These are phyloP conservation scores for Nevesoporus exiguus DNA, from an alignment of 768 basidiomycete genomes.

Conservation along the genomic window DNA sequence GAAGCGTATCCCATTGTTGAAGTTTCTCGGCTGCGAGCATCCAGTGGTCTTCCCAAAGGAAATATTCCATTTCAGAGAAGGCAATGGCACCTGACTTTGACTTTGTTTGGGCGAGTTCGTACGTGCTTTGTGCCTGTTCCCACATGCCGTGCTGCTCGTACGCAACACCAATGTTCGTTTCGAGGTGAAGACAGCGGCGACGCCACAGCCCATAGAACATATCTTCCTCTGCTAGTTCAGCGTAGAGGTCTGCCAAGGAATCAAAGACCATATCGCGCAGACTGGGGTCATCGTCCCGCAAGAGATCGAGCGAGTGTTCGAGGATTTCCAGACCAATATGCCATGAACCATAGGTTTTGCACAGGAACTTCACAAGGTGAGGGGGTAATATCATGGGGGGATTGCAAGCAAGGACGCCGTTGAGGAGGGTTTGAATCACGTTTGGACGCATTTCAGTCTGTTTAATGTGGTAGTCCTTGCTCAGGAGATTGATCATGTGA, in stretches of 20 bases:
- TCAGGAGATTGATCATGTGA: slow-evolving; percentile 84
- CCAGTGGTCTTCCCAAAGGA: slow-evolving; percentile 99
- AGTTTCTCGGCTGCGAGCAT: slow-evolving; percentile 92
- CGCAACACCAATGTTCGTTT: slow-evolving; percentile 84
- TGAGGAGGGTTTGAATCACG: slow-evolving; percentile 85
- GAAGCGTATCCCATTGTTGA: slow-evolving; percentile 95
- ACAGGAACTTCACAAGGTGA: slow-evolving; percentile 92
- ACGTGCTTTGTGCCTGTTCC: slow-evolving; percentile 84
- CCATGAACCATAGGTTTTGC: slow-evolving; percentile 97
- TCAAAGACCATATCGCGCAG: slow-evolving; percentile 84
- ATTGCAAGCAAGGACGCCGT: slow-evolving; percentile 78
- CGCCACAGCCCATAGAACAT: slow-evolving; percentile 97
- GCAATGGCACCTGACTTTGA: slow-evolving; percentile 78
- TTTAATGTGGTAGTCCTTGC: slow-evolving; percentile 89
- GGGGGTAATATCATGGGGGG: slow-evolving; percentile 90
- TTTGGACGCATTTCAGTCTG: slow-evolving; percentile 90
- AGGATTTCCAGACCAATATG: slow-evolving; percentile 86
- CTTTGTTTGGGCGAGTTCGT: slow-evolving; percentile 87
- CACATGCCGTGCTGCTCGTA: slow-evolving; percentile 98
- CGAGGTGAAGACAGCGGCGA: slow-evolving; percentile 79
- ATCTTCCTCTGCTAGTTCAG: slow-evolving; percentile 94
- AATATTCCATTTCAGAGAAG: slow-evolving; percentile 94
- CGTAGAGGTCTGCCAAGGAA: slow-evolving; percentile 91
- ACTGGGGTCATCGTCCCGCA: slow-evolving; percentile 75
- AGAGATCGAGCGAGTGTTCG: slow-evolving; percentile 69